Conservation (phyloP, 148 eudicot genomes). For the Rhododendron vialii region DNA sequence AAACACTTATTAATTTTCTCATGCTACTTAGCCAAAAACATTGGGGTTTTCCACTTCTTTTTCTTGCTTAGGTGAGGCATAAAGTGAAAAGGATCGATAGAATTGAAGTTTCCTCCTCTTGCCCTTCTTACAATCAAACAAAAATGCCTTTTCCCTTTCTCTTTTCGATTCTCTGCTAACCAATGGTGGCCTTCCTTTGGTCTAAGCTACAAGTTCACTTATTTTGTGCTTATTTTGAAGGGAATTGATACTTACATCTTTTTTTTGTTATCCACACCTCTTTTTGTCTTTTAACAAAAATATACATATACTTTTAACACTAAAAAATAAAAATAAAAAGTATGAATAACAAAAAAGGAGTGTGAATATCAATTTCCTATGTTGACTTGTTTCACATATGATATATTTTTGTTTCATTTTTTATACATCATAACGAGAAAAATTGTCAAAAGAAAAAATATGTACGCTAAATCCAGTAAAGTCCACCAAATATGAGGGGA, state of each 20-base stretch:
- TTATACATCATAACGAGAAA: neutral
- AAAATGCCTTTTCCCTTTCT: neutral
- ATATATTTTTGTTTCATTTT: neutral
- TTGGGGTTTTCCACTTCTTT: neutral
- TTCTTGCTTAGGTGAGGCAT: neutral
- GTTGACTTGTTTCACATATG: neutral
- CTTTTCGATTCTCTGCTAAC: neutral
- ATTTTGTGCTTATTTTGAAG: neutral
- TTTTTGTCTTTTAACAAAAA: no score
- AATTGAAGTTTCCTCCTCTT: neutral
- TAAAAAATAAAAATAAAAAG: no score
- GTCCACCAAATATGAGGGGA: neutral
- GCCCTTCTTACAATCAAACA: neutral
- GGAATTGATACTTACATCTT: no score
- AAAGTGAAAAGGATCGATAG: neutral
- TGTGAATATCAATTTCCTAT: no score
- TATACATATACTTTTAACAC: no score
- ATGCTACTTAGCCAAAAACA: no score
- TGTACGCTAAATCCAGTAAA: neutral
- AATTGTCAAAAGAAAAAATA: neutral
- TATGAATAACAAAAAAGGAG: no score
- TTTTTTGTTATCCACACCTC: no score
- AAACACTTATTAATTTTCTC: no score
- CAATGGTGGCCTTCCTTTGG: neutral
- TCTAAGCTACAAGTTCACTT: neutral